These are phyloP conservation scores for Yueomyces sp. DNA, from an alignment of 1,139 yeast genomes.

Conservation along the genomic window DNA sequence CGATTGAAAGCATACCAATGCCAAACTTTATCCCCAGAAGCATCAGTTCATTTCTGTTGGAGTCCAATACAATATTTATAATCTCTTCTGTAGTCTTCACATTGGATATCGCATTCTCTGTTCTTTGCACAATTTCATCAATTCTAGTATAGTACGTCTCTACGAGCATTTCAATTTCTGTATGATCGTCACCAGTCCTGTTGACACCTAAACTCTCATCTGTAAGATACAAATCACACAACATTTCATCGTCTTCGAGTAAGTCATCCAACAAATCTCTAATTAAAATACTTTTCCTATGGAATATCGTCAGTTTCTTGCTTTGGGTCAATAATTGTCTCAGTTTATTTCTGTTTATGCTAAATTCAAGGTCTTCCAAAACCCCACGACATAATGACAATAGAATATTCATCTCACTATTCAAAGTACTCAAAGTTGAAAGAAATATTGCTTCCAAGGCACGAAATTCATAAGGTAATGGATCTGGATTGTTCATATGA, in stretches of 20 bases:
- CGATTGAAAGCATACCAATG: conserved; percentile 47
- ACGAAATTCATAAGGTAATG: conserved; percentile 57
- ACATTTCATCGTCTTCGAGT: conserved; percentile 71
- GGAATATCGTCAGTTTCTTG: conserved; percentile 67
- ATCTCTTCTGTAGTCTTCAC: conserved; percentile 74
- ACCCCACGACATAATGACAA: conserved; percentile 64
- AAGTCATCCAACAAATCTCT: conserved; percentile 79
- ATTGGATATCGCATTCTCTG: conserved; percentile 55
- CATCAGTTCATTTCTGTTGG: conserved; percentile 71
- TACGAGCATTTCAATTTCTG: conserved; percentile 60
- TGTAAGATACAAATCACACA: conserved; percentile 56
- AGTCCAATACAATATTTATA: conserved; percentile 64
- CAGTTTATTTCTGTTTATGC: conserved; percentile 72
- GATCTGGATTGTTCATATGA: conserved; percentile 12
- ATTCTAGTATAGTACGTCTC: conserved; percentile 69
- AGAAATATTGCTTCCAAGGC: conserved; percentile 84
- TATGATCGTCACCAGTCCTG: conserved; percentile 32
- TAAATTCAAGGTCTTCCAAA: conserved; percentile 69
- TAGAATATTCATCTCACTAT: conserved; percentile 74
- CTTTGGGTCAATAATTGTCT: conserved; percentile 71
- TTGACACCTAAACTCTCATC: conserved; percentile 25
- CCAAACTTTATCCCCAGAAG: conserved; percentile 57
- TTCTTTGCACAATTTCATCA: conserved; percentile 71
- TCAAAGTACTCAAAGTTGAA: conserved; percentile 70
- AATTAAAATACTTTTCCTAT: conserved; percentile 73